phyloP scores from a whole-genome alignment of 2,329 filamentous ascomycete genomes.

The Calonectria pauciramosa region DNA sequence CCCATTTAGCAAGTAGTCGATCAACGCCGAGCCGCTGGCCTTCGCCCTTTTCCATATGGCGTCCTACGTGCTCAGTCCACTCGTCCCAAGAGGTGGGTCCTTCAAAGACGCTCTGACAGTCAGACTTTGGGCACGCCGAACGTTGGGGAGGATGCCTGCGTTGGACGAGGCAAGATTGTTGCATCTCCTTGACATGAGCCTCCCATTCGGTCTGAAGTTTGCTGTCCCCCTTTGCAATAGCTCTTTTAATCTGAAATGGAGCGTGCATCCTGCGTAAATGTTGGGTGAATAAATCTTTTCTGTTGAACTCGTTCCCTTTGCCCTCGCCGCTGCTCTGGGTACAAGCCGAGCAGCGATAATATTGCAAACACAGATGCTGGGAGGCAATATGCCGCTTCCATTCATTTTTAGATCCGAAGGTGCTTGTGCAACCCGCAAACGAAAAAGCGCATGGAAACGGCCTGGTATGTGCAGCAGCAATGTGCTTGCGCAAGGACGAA shows the following conservation, averaged over 20 bases:
- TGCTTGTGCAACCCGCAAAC: constrained; percentile 85
- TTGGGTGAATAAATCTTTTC: constrained; percentile 96
- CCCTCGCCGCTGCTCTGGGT: constrained; percentile 67
- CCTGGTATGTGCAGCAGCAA: constrained; percentile 77
- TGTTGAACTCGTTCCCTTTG: constrained; percentile 83
- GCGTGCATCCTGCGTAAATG: constrained; percentile 96
- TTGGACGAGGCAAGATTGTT: constrained; percentile 79
- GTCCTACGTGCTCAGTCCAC: constrained; percentile 91
- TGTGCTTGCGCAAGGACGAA: constrained; percentile 75
- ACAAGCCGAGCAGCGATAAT: constrained; percentile 75
- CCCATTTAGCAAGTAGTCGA: constrained; percentile 70
- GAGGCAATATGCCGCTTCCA: constrained; percentile 97
- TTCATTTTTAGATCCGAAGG: constrained; percentile 94
- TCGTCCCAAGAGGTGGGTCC: constrained; percentile 86
- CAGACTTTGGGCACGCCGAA: constrained; percentile 78
- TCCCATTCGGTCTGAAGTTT: constrained; percentile 75
- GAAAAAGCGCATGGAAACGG: constrained; percentile 90
- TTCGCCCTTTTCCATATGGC: constrained; percentile 86
- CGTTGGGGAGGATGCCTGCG: constrained; percentile 78
- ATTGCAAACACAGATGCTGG: constrained; percentile 83
- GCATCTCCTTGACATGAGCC: constrained; percentile 76
- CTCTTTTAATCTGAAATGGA: constrained; percentile 73
- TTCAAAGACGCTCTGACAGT: constrained; percentile 79
- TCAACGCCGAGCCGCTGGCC: constrained; percentile 71
- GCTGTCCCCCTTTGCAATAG: constrained; percentile 69